These are phyloP conservation scores for Cetraspora pellucida DNA, from an alignment of 192 early-diverging fungal genomes.

Conservation along the genomic window DNA sequence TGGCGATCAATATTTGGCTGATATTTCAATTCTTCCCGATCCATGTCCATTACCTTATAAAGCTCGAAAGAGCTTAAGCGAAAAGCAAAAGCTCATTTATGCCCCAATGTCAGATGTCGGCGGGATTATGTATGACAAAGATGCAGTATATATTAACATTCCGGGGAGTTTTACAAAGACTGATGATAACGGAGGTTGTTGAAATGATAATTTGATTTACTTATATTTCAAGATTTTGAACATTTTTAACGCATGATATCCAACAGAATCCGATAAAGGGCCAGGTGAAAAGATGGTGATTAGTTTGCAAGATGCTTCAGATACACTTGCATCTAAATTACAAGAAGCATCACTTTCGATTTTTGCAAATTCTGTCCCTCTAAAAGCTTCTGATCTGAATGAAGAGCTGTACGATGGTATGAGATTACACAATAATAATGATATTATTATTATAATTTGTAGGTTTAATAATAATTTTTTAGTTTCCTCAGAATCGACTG, in stretches of 20 bases:
- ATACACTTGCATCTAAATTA: conserved; percentile 74
- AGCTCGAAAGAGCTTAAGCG: conserved; percentile 83
- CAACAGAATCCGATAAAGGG: conserved; percentile 45
- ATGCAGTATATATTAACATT: conserved; percentile 98
- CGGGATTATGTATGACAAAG: conserved; percentile 98
- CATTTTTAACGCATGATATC: no score
- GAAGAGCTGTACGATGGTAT: neutral
- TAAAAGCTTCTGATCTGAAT: conserved; percentile 51
- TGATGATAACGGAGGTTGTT: conserved; percentile 39
- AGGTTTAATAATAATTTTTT: no score
- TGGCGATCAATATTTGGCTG: conserved; percentile 81
- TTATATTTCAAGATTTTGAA: no score
- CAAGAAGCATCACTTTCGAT: conserved; percentile 67
- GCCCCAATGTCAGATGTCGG: conserved; percentile 98
- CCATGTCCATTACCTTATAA: conserved; percentile 98
- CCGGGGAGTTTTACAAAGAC: conserved; percentile 78
- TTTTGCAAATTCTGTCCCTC: conserved; percentile 65
- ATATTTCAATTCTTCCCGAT: conserved; percentile 80
- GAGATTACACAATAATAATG: neutral
- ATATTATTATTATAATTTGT: neutral
- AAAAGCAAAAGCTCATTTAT: conserved; percentile 95
- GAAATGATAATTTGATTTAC: neutral
- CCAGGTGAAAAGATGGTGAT: conserved; percentile 92
- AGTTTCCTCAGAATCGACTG: no score
- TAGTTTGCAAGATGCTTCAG: conserved; percentile 82